Evolutionary conservation across 768 basidiomycete species (phyloP).

Genomic region (Kwoniella sp.): DNA sequence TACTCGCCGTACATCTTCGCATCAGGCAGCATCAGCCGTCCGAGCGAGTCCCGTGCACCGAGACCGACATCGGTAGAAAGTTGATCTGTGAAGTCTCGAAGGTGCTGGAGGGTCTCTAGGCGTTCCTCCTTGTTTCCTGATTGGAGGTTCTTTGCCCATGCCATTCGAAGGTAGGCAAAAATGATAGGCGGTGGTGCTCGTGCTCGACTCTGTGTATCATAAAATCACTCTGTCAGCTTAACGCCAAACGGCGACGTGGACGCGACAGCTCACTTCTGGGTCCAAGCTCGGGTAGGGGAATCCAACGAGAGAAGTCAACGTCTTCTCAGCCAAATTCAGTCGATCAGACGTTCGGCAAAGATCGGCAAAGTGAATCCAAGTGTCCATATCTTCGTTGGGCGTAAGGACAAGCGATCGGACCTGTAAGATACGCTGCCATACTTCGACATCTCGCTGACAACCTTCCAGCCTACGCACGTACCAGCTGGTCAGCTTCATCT

Average conservation of each 20-base stretch:
- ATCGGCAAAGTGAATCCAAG: conserved; percentile 99
- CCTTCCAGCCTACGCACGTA: conserved; percentile 72
- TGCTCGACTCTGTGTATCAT: conserved; percentile 51
- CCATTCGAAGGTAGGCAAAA: conserved; percentile 91
- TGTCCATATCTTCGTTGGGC: conserved; percentile 89
- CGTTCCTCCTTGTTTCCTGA: conserved; percentile 55
- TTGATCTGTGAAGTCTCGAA: conserved; percentile 77
- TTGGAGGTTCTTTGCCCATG: conserved; percentile 84
- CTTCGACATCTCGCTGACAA: conserved; percentile 96
- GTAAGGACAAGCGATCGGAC: conserved; percentile 89
- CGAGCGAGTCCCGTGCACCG: conserved; percentile 61
- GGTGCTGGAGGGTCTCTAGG: conserved; percentile 72
- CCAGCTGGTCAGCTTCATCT: conserved; percentile 10
- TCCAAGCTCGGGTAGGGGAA: conserved; percentile 53
- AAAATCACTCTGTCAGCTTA: conserved; percentile 5
- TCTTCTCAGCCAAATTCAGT: conserved; percentile 94
- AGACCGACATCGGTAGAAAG: conserved; percentile 73
- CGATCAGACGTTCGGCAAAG: conserved; percentile 93
- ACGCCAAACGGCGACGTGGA: background rate
- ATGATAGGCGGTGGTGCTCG: conserved; percentile 92
- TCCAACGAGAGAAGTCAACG: conserved; percentile 84
- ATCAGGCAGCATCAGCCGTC: conserved; percentile 54
- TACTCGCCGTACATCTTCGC: conserved; percentile 62
- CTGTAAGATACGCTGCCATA: conserved; percentile 97
- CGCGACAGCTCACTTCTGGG: conserved; percentile 31